phyloP scores from a whole-genome alignment of 305 asterid species.

The Fraxinus xanthoxyloides region DNA sequence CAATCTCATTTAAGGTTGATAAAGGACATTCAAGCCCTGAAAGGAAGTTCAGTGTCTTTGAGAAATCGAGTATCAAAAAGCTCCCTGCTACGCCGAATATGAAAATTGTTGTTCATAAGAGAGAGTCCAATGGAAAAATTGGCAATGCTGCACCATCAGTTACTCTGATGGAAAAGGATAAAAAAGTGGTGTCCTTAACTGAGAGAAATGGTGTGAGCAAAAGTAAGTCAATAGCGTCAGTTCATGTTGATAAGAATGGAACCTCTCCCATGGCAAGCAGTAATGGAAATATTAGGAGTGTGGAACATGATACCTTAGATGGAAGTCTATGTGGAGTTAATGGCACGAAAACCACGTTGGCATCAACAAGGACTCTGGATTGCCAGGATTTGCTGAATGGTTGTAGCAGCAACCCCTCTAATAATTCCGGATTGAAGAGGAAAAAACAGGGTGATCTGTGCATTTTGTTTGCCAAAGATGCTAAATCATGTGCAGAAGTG shows the following conservation, averaged over 20 bases:
- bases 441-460: conserved; percentile 45
- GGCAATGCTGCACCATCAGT: conserved; percentile 30
- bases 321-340: conserved; percentile 29
- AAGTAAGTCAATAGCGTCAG: conserved; percentile 21
- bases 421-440: conserved; percentile 57
- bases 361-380: conserved; percentile 27
- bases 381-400: conserved; percentile 37
- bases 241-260: conserved; percentile 27
- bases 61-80: conserved; percentile 36
- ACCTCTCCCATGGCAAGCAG: conserved; percentile 32
- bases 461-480: conserved; percentile 62
- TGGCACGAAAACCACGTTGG: conserved; percentile 24
- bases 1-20: conserved; percentile 32
- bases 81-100: conserved; percentile 42
- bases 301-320: conserved; percentile 23
- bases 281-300: conserved; percentile 35
- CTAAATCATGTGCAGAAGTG: conserved; percentile 53
- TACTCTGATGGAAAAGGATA: conserved; percentile 34
- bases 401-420: conserved; percentile 32
- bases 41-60: conserved; percentile 32
- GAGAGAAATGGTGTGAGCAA: conserved; percentile 31
- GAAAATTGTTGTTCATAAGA: conserved; percentile 40
- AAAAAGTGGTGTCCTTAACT: conserved; percentile 30
- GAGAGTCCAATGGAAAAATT: conserved; percentile 42
- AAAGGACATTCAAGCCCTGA: conserved; percentile 39